Evolutionary conservation across 2,329 filamentous ascomycete genomes (phyloP), one percentile per base, ranked within the genome.

Genomic region (Camptophora hylomeconis): DNA sequence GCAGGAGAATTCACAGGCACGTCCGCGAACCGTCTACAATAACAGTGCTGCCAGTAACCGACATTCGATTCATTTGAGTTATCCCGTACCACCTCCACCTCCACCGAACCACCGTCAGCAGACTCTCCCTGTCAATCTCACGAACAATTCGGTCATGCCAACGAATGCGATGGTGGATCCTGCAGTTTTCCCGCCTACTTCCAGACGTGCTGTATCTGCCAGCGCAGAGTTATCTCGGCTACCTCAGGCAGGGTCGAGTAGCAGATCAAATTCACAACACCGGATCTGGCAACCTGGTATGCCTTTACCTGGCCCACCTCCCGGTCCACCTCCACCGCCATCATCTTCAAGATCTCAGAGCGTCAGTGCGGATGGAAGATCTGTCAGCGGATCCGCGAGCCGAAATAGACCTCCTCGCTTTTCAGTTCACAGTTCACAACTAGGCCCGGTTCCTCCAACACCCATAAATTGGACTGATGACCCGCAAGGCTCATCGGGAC

Each of bases 241-340:
- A 12, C 20, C n/a, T 22, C 24, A 9, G 17, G 5, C 10, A 9
- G 16, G 5, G 16, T 11, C 21, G 10, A 5, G 8, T 26, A 11
- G 20, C 11, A 27, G 13, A 26, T 16, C 17, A 13, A 16, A 15
- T 12, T 14, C 28, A 27, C 15, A 12, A 31, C 20, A 28, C n/a
- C 17, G 7, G 20, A 7, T 7, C 21, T 61, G 58, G 59, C 51
- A 47, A 26, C 54, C 54, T 12, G 58, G 58, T 12, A 60, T 61
- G 57, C 57, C 58, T 16, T 50, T 63, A 17, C 59, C 59, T 16
- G 58, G 58, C 19, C 59, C 59, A 7, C 59, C 59, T 28, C 58
- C 59, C 18, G 57, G 58, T 2, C 59, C 59, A 14, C 59, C 59
- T 11, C 58, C 58, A 4, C 38, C 46, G 14, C 11, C 11, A 3